Evolutionary conservation across 352 stramenopile species (phyloP).

Genomic region (Globisporangium rhizosaccharum): DNA sequence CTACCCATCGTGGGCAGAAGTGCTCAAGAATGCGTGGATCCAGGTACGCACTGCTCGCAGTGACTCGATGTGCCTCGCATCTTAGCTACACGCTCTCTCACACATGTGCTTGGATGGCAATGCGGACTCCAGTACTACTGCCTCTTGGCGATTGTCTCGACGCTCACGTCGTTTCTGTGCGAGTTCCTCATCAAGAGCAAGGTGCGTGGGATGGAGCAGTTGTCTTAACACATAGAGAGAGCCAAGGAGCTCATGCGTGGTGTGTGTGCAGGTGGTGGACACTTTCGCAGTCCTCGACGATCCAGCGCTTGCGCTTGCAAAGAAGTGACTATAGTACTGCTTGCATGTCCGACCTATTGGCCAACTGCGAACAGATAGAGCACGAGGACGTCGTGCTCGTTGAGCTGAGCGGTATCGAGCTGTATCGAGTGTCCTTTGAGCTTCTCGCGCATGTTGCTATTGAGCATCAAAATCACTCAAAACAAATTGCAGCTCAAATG

Average conservation of each 20-base stretch:
- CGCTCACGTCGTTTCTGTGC: conserved; percentile 20
- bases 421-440: too few relatives aligned
- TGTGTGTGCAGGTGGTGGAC: conserved; percentile 19
- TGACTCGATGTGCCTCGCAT: neutral
- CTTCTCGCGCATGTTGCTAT: too few relatives aligned
- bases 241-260: too few relatives aligned
- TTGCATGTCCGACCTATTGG: too few relatives aligned
- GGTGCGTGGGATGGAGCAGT: conserved; percentile 10
- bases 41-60: conserved; percentile 25
- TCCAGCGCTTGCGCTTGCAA: conserved; percentile 2
- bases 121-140: conserved; percentile 32
- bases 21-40: conserved; percentile 63
- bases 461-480: too few relatives aligned
- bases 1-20: conserved; percentile 45
- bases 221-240: neutral
- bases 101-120: too few relatives aligned
- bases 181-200: conserved; percentile 42
- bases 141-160: conserved; percentile 30
- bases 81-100: neutral
- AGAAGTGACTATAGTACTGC: conserved; percentile 1
- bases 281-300: conserved; percentile 29
- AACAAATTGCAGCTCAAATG: too few relatives aligned
- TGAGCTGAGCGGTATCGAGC: too few relatives aligned
- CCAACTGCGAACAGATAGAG: too few relatives aligned
- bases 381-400: too few relatives aligned